Evolutionary conservation across 148 eudicot genomes (phyloP), one percentile per base, ranked within the genome.

Genomic region (Tetragonia tetragonoides): DNA sequence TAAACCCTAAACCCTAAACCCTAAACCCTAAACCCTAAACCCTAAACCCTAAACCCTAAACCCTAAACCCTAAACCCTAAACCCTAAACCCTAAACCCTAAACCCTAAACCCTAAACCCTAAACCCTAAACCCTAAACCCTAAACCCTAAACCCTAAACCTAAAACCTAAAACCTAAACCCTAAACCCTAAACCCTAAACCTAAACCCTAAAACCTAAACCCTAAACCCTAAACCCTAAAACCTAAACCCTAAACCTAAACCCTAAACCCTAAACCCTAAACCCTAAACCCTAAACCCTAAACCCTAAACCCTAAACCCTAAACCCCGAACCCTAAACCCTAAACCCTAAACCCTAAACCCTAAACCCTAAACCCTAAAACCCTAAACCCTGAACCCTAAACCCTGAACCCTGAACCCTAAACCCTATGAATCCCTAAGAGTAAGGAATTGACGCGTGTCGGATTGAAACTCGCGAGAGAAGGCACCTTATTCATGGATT

Each of bases 121-220:
- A n/a, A 68, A 80, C 69, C 83, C 83, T 61, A 62, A 81, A 81
- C 80, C 83, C 83, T 70, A 76, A 80, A 63, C 77, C 82, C 82
- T 53, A 62, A 79, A 64, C 71, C 82, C 82, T 73, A 73, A 79
- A 79, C 77, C 82, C 82, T 65, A 73, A 79, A 73, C 77, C 82
- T 62, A 39, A 64, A 79, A 73, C 64, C 82, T 77, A 54, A 79
- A 79, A 72, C 82, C 82, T 51, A 73, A 79, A 79, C 77, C 81
- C 81, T 72, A 71, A 78, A 78, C 70, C 81, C 81, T 49, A 63
- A 79, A 79, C 64, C 81, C 81, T 65, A 72, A 79, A 79, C 77
- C 81, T 73, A 38, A 73, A 79, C 73, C 77, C 82, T 73, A 54
- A 73, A 79, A 73, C 77, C 82, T 73, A 39, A 73, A 79, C 53